Evolutionary conservation across 1,284 basidiomycete genomes (phyloP).

Genomic region (Apiotrichum gracile): DNA sequence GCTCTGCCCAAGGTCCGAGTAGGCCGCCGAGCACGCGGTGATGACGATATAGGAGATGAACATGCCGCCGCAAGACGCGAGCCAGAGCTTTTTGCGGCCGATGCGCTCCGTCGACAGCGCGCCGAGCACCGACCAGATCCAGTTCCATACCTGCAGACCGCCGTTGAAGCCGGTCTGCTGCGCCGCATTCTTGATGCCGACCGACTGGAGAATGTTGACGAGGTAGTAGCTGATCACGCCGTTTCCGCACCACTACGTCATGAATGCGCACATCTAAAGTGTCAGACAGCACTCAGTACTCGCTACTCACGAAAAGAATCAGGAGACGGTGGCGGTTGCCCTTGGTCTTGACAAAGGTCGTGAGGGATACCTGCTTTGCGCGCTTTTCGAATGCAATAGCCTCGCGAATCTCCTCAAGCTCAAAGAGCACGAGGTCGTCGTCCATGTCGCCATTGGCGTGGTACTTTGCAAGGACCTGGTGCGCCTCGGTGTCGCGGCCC

Average conservation of each 20-base stretch:
- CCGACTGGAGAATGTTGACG: constrained; percentile 9
- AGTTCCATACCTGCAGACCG: constrained; percentile 17
- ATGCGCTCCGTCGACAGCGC: constrained; percentile 18
- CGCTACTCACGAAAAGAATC: constrained; percentile 37
- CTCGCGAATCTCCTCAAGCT: constrained; percentile 19
- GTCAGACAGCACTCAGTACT: too few relatives aligned
- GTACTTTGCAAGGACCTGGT: constrained; percentile 25
- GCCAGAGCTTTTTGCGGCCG: constrained; percentile 23
- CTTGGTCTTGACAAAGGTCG: constrained; percentile 25
- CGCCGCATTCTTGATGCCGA: constrained; percentile 14
- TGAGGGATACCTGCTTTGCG: not conserved
- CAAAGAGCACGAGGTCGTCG: constrained; percentile 17
- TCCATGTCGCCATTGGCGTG: constrained; percentile 22
- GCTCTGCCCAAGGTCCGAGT: constrained; percentile 12
- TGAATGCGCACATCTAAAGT: not conserved
- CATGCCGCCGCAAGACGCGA: constrained; percentile 17
- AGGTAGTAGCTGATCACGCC: not conserved
- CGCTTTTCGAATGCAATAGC: constrained; percentile 52
- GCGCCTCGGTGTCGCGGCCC: constrained; percentile 27
- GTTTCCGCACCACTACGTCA: not conserved
- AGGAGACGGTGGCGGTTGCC: constrained; percentile 49
- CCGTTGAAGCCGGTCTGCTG: constrained; percentile 26
- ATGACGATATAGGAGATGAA: constrained; percentile 18
- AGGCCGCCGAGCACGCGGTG: constrained; percentile 12
- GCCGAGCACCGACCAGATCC: constrained; percentile 14